Evolutionary conservation across 2,329 filamentous ascomycete species (phyloP), one percentile per base, ranked within the genome.

Genomic region (Colletotrichum neosansevieriae): DNA sequence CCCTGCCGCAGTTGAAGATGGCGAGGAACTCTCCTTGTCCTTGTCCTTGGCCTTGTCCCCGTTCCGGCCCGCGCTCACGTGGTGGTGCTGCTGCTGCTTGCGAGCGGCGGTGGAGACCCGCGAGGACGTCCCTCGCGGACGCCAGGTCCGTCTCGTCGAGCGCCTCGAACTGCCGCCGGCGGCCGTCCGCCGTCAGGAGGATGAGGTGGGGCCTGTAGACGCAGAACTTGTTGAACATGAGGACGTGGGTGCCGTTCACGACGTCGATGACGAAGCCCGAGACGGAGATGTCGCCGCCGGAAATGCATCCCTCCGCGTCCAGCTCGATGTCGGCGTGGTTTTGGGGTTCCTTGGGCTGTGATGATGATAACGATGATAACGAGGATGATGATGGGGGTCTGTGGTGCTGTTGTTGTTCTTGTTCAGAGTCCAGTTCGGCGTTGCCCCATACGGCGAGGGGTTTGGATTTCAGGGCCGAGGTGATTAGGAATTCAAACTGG

Each of bases 141-240:
- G 70, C 67, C 21, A 86, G 69, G 63, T 86, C 84, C 2, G 77
- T 75, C 0, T 61, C 17, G 38, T 76, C 75, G 19, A 86, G 73
- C 2, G 78, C 74, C 63, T 85, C 81, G 42, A 80, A 74, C 73
- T 86, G 84, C n/a, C 82, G 77, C 10, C 77, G 76, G 66, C 80
- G 80, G 2, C 83, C 84, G 71, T 86, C 80, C 4, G 75, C 67
- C 1, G 84, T 85, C 62, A 86, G 73, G 15, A 86, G 75, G 13
- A 86, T 75, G 3, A 83, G 74, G 70, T 86, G 84, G 3, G 84
- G 83, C 9, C 81, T 73, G 65, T 82, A 83, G 13, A 82, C 81
- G 64, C 80, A 81, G 71, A 84, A 86, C 62, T 83, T 81, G 74
- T 87, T 87, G 65, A 83, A 73, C 2, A 80, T 76, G 7, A 87